Base-by-base conservation (phyloP, 2,329 filamentous ascomycete genomes). In the Fusarium poae region DNA sequence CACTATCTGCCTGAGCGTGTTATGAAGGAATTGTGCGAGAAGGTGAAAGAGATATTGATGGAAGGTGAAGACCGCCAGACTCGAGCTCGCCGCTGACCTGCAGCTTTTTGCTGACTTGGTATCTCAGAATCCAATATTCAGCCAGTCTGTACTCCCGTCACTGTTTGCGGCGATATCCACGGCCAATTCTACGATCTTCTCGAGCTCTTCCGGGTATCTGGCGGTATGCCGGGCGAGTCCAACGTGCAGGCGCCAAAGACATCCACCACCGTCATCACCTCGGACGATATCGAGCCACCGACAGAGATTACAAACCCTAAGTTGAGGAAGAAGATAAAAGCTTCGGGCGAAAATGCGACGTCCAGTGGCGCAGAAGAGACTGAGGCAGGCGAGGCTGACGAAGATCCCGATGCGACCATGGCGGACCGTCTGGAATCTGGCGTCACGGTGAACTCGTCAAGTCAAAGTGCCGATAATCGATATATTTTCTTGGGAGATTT, bases 11-110 rank as follows among this genome's bases (percentile, higher is more conserved):
- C 96, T 50, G 96, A 99, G 82, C 84, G 91, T 67, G 93, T 97
- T 76, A 99, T 99, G 96, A 99, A 99, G 86, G 92, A 97, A 80
- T 87, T 99, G 49, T 99, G 96, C 80, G 96, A 99, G 83, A 97
- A 97, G 78, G 96, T 98, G 65, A 99, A 99, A 84, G 96, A 98
- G 82, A 97, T 93, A 71, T 86, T 99, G 75, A 99, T 99, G 96
- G 96, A 99, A 86, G 93, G 93, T 96, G 79, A 71, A 62, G 44
- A 54, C 44, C 39, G 32, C 55, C 57, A 48, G 21, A 40, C 35
- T 42, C 53, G 50, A 20, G 37, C 34, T 35, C 21, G 21, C 40
- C 49, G 20, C 37, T 57, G 43, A 23, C 52, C 34, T 45, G 49
- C 46, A 30, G 27, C 48, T 37, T 39, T 39, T 51, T 44, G 59